Base-by-base conservation (phyloP, 805 yeast genomes). In the Yamadazyma sp. region DNA sequence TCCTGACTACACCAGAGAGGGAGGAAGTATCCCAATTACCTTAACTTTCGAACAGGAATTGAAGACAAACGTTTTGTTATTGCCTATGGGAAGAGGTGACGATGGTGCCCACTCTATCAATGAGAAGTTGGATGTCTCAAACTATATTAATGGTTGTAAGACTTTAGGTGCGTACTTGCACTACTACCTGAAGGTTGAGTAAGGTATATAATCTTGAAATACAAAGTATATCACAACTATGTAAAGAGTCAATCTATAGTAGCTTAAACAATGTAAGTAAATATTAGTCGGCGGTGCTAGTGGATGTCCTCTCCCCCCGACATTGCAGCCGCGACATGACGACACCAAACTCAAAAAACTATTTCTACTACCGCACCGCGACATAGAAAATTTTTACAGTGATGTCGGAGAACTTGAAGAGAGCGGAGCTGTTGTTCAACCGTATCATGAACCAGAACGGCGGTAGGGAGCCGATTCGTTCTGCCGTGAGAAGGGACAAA, bases 51-150 rank as follows among this genome's bases (percentile, higher is more conserved):
- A 93, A 71, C 75, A 89, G 54, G 81, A 80, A 59, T 75, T 93
- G 55, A 81, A 85, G 53, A 85, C 95, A 16, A 82, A 82, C 46
- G 98, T 90, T 22, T 72, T 93, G 47, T 73, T 93, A 55, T 77
- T 93, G 53, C 99, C 99, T 47, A 85, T 93, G 84, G 99, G 99
- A 48, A 84, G 95, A 68, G 99, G 99, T 50, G 97, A 93, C 61
- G 99, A 93, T 58, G 99, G 99, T 53, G 99, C 99, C 32, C 99
- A 93, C 64, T 88, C 96, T 15, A 89, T 93, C 55, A 93, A 93
- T 60, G 99, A 93, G 70, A 93, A 93, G 71, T 69, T 93, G 53
- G 85, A 95, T 60, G 71, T 89, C 37, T 69, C 84, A 48, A 93
- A 93, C 73, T 93, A 86, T 67, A 80, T 93, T 50, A 85, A 86